Conservation (phyloP, 768 basidiomycete species). For the Amanita subjunquillea region DNA sequence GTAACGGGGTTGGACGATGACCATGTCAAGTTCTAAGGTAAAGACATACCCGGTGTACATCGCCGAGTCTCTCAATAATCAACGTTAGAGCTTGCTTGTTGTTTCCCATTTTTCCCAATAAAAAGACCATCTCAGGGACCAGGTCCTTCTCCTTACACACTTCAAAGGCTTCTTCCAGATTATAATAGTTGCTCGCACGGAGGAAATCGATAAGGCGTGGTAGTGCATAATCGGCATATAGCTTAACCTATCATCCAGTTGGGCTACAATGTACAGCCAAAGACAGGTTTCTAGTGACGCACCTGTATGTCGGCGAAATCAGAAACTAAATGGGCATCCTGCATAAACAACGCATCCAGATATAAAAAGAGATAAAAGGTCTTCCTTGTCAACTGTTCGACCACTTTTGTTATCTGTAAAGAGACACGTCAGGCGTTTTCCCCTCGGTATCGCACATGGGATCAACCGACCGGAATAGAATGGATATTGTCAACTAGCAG, state of each 20-base stretch:
- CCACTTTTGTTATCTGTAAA: constrained; percentile 71
- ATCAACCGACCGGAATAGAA: constrained; percentile 73
- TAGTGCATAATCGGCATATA: constrained; percentile 85
- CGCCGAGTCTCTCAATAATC: constrained; percentile 90
- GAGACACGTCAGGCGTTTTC: background rate
- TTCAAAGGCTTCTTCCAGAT: constrained; percentile 82
- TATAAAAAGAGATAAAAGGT: constrained; percentile 87
- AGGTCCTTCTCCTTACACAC: constrained; percentile 80
- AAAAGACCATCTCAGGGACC: constrained; percentile 95
- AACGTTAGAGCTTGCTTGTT: constrained; percentile 90
- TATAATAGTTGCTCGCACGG: constrained; percentile 85
- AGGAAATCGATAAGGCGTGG: constrained; percentile 81
- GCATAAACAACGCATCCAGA: constrained; percentile 81
- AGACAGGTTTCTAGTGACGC: constrained; percentile 16
- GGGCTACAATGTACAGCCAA: background rate
- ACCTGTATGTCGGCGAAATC: constrained; percentile 81
- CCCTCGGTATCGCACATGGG: background rate
- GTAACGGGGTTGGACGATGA: background rate
- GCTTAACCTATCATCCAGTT: constrained; percentile 46
- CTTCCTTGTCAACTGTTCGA: constrained; percentile 69
- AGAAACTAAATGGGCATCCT: constrained; percentile 71
- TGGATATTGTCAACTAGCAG: constrained; percentile 90
- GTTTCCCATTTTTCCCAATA: constrained; percentile 95
- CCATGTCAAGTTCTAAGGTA: background rate
- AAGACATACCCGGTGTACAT: constrained; percentile 69